Conservation (phyloP, 1,284 basidiomycete genomes). For the Coniferiporia weirii region DNA sequence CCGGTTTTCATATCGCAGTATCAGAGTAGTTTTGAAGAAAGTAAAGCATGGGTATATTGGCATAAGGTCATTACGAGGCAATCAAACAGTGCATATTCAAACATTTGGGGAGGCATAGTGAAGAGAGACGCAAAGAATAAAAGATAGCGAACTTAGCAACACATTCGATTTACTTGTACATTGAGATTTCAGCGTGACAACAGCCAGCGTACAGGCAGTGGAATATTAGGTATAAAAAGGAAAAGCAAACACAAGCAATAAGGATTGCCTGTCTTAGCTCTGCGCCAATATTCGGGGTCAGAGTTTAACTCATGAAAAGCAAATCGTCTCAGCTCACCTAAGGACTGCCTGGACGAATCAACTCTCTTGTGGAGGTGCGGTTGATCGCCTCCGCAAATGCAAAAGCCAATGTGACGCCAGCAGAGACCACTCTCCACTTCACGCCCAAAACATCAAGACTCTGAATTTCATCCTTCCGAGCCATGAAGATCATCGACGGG, state of each 20-base stretch:
- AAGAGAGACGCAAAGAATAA: no score
- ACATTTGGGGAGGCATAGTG: no score
- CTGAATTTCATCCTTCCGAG: constrained; percentile 24
- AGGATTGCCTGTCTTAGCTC: neutral
- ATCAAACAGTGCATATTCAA: no score
- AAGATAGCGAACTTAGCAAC: no score
- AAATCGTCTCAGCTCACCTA: neutral
- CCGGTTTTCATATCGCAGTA: neutral
- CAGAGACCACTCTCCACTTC: constrained; percentile 46
- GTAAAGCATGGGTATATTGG: neutral
- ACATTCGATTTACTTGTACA: no score
- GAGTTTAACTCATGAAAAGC: neutral
- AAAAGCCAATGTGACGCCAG: constrained; percentile 50
- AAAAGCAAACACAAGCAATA: neutral
- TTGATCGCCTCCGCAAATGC: constrained; percentile 57
- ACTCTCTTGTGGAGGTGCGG: constrained; percentile 22
- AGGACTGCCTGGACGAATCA: neutral
- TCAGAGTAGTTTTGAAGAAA: neutral
- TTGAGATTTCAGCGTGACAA: no score
- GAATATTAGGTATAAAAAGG: constrained; percentile 10
- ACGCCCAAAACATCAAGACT: constrained; percentile 44
- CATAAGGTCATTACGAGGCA: neutral
- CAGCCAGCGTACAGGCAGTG: neutral
- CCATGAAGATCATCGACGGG: constrained; percentile 34
- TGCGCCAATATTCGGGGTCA: neutral